phyloP scores from a whole-genome alignment of 768 basidiomycete genomes.

The Chalciporus piperatus region DNA sequence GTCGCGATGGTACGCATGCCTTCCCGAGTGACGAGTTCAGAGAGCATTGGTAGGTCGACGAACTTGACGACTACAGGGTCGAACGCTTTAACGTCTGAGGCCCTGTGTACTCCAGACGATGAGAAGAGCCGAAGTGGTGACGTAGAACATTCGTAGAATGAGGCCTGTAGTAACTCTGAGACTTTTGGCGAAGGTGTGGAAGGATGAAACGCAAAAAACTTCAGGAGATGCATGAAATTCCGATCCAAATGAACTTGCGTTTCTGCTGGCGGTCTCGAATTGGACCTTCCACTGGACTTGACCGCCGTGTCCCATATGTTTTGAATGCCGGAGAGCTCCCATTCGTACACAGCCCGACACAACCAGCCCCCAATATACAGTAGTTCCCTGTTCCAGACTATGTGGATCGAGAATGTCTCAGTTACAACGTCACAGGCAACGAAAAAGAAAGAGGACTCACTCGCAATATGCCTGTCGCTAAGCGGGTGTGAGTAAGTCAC shows the following conservation, averaged over 20 bases:
- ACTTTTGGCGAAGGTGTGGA: constrained; percentile 85
- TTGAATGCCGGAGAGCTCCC: constrained; percentile 62
- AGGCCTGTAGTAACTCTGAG: constrained; percentile 60
- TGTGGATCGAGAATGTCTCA: background rate
- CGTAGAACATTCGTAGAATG: constrained; percentile 68
- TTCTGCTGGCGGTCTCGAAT: constrained; percentile 34
- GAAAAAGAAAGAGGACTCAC: constrained; percentile 39
- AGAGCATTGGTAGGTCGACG: constrained; percentile 72
- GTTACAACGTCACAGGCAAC: too few relatives aligned
- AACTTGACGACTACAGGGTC: constrained; percentile 67
- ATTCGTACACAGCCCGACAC: constrained; percentile 79
- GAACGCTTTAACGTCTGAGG: constrained; percentile 65
- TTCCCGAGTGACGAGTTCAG: constrained; percentile 50
- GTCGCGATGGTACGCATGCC: constrained; percentile 56
- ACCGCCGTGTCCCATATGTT: constrained; percentile 52
- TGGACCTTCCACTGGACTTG: constrained; percentile 26
- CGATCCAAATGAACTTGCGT: constrained; percentile 46
- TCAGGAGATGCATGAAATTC: constrained; percentile 70
- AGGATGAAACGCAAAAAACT: constrained; percentile 82
- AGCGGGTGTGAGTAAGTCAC: too few relatives aligned
- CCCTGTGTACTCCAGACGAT: constrained; percentile 63
- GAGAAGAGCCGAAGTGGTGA: constrained; percentile 69
- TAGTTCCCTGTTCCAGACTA: constrained; percentile 89
- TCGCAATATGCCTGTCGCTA: constrained; percentile 77
- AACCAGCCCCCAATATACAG: constrained; percentile 81